Percentiles rank a stretch among this genome's conserved stretches.
phyloP scores from a whole-genome alignment of 441 rosid genomes.

The Dalechampia spathulata region DNA sequence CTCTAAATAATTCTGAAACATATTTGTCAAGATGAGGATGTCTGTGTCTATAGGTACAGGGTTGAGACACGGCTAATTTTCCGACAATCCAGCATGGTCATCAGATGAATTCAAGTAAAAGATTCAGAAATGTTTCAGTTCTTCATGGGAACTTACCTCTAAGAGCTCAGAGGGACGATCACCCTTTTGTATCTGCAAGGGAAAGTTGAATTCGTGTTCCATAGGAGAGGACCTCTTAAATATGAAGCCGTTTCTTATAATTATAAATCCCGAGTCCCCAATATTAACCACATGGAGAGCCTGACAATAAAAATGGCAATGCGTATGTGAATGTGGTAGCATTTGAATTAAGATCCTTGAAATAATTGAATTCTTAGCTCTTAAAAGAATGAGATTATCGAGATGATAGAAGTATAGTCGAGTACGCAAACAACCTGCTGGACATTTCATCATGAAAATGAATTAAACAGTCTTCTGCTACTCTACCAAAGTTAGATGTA shows the following conservation, averaged over 20 bases:
- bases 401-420: no score
- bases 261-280: slow-evolving; percentile 72
- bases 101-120: neutral
- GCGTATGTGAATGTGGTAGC: neutral
- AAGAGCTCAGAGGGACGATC: slow-evolving; percentile 38
- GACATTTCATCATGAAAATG: neutral
- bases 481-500: no score
- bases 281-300: slow-evolving; percentile 60
- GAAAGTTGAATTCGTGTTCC: slow-evolving; percentile 65
- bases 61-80: no score
- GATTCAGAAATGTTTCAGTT: neutral
- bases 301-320: slow-evolving; percentile 22
- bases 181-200: slow-evolving; percentile 46
- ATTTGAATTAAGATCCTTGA: neutral
- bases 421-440: neutral
- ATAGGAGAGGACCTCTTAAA: slow-evolving; percentile 53
- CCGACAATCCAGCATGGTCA: no score
- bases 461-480: no score
- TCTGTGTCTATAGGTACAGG: no score
- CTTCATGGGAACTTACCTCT: slow-evolving; percentile 35
- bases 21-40: no score
- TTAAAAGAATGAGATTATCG: neutral
- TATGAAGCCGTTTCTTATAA: slow-evolving; percentile 48
- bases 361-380: neutral
- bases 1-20: no score